Conservation (phyloP, 208 protist species). For the Trypanosoma platydactyli region DNA sequence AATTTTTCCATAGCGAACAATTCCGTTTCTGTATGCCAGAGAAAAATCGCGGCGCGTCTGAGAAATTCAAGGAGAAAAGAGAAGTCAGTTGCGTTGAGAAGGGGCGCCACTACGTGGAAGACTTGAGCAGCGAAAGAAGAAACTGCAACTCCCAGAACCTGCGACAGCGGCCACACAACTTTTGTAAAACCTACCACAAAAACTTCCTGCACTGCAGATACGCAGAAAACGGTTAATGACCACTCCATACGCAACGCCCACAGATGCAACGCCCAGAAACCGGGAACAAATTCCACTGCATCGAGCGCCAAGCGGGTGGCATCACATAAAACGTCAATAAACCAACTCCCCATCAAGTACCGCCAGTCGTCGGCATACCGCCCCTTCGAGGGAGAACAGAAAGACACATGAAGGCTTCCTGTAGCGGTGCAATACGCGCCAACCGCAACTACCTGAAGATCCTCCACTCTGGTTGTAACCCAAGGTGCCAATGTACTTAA, state of each 20-base stretch:
- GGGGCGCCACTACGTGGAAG: not conserved
- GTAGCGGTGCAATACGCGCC: conserved; percentile 7
- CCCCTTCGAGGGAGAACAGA: not conserved
- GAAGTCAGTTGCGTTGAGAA: not conserved
- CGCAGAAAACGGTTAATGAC: conserved; percentile 27
- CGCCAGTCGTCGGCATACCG: conserved; percentile 13
- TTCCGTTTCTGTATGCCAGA: conserved; percentile 26
- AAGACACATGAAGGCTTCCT: not conserved
- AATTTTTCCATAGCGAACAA: conserved; percentile 38
- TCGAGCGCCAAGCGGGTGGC: conserved; percentile 34
- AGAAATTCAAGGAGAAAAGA: not conserved
- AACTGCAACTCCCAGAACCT: not conserved
- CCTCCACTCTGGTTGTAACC: not conserved
- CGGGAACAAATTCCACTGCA: conserved; percentile 61
- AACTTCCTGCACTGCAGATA: not conserved
- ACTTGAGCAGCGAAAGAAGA: not conserved
- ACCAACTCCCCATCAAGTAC: conserved; percentile 38
- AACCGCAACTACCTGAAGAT: not conserved
- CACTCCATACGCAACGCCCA: conserved; percentile 58
- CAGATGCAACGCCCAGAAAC: conserved; percentile 42
- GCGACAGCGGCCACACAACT: not conserved
- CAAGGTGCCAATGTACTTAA: conserved; percentile 4
- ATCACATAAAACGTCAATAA: conserved; percentile 26
- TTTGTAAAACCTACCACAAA: not conserved
- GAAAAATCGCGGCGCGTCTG: not conserved